Percentiles rank a stretch among this genome's conserved stretches.
These are phyloP conservation scores for Cetraspora pellucida DNA, from an alignment of 192 early-diverging fungal genomes.

Conservation along the genomic window DNA sequence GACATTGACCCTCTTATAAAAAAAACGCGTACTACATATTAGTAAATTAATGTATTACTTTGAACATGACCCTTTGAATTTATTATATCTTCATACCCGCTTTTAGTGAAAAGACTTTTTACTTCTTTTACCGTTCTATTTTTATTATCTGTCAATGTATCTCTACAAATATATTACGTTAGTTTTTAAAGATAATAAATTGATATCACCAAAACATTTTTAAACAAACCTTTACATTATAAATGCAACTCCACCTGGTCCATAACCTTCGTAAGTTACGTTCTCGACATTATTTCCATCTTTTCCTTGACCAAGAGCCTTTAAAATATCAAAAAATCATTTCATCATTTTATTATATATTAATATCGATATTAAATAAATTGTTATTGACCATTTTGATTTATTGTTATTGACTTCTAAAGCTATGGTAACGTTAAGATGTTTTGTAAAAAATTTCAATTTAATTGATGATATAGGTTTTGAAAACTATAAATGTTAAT, in stretches of 20 bases:
- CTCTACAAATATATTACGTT: slow-evolving; percentile 27
- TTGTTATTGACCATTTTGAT: too few species aligned
- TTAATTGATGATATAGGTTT: too few species aligned
- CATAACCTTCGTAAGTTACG: slow-evolving; percentile 67
- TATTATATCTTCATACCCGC: slow-evolving; percentile 40
- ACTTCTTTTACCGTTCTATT: slow-evolving; percentile 67
- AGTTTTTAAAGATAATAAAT: not conserved
- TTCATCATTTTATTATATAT: not conserved
- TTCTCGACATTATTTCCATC: slow-evolving; percentile 51
- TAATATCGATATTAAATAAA: too few species aligned
- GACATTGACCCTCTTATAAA: slow-evolving; percentile 59
- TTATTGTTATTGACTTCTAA: too few species aligned
- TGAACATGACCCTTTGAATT: not conserved
- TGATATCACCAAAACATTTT: not conserved
- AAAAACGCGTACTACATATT: not conserved
- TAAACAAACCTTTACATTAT: slow-evolving; percentile 58
- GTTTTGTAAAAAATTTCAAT: too few species aligned
- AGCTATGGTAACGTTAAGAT: too few species aligned
- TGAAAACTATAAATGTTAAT: not conserved
- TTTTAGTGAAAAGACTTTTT: slow-evolving; percentile 55
- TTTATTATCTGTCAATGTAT: slow-evolving; percentile 60
- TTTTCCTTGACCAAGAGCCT: slow-evolving; percentile 42
- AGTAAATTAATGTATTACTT: not conserved
- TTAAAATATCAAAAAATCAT: not conserved
- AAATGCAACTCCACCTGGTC: slow-evolving; percentile 60